Evolutionary conservation across 371 early-diverging fungal genomes (phyloP).

Genomic region (Syncephalastrum monosporum): DNA sequence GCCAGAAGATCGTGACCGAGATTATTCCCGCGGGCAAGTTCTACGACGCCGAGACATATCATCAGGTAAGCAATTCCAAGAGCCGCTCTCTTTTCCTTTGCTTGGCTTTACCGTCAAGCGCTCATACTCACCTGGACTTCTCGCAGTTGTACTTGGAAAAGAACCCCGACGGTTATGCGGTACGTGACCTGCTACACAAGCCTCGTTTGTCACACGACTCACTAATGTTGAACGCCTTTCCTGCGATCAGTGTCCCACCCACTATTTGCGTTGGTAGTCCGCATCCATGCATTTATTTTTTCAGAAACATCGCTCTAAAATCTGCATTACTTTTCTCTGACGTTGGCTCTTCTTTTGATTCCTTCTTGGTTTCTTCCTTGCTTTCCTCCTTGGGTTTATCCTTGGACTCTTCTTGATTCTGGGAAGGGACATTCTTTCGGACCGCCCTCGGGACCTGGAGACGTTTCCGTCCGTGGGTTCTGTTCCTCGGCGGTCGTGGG

Average conservation of each 20-base stretch:
- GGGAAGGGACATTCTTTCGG: no score
- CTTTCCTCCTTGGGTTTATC: no score
- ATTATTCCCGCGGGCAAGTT: constrained; percentile 73
- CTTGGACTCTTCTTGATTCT: no score
- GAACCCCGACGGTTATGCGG: constrained; percentile 43
- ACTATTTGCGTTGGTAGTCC: constrained; percentile 20
- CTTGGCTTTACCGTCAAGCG: not conserved
- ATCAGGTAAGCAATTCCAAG: constrained; percentile 51
- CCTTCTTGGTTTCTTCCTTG: no score
- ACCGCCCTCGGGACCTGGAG: no score
- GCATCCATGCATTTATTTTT: not conserved
- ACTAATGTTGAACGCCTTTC: no score
- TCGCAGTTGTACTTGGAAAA: constrained; percentile 35
- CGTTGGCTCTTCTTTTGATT: no score
- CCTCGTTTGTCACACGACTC: no score
- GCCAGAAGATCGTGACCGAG: constrained; percentile 68
- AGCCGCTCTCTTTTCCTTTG: not conserved
- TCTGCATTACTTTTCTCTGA: no score
- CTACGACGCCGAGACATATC: constrained; percentile 89
- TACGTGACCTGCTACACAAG: constrained; percentile 11
- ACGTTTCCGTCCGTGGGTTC: no score
- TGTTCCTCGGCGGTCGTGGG: no score
- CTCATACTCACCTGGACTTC: not conserved
- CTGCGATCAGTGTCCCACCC: constrained; percentile 17
- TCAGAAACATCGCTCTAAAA: no score